phyloP scores from a whole-genome alignment of 179 eudicot genomes.

The Pouteria campechiana region DNA sequence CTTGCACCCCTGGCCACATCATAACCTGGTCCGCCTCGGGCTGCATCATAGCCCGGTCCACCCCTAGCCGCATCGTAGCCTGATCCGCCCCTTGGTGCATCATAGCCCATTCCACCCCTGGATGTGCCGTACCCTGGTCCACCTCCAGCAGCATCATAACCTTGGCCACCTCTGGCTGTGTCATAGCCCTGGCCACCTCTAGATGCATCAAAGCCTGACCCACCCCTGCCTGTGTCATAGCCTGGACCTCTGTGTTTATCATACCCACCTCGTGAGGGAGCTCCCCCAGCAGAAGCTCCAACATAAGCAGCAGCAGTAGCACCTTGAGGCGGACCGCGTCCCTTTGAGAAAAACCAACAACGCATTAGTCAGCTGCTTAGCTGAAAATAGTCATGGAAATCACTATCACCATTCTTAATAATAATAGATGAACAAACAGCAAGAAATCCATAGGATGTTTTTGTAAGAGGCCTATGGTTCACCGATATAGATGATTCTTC shows the following conservation, averaged over 20 bases:
- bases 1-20: conserved; percentile 21
- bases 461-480: background rate
- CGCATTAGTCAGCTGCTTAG: background rate
- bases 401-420: background rate
- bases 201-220: conserved; percentile 24
- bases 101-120: conserved; percentile 19
- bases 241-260: conserved; percentile 21
- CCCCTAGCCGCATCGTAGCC: conserved; percentile 11
- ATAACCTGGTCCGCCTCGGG: conserved; percentile 26
- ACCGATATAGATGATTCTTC: background rate
- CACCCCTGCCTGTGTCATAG: conserved; percentile 31
- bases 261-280: conserved; percentile 20
- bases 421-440: background rate
- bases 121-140: conserved; percentile 11
- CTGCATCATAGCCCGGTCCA: conserved; percentile 32
- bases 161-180: conserved; percentile 26
- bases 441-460: too few relatives aligned
- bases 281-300: conserved; percentile 22
- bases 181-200: conserved; percentile 31
- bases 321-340: conserved; percentile 22
- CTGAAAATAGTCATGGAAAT: background rate
- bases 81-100: conserved; percentile 19
- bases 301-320: conserved; percentile 24
- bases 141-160: conserved; percentile 41
- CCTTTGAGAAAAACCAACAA: conserved; percentile 19